Evolutionary conservation across 345 rosid genomes (phyloP).

Genomic region (Schrenkiella parvula): DNA sequence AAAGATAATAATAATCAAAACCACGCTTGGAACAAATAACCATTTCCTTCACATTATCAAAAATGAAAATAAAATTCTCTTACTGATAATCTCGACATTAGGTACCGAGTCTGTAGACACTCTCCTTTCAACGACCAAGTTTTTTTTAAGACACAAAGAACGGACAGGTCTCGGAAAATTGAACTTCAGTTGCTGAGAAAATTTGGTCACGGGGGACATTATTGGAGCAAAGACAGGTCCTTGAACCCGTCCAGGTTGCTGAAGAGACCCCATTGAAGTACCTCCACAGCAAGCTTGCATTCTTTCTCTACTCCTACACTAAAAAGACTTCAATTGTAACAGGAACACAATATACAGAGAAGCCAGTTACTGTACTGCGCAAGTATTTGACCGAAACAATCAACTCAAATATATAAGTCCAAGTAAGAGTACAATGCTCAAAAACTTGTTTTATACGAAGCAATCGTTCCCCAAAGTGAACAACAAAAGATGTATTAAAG

Average conservation of each 20-base stretch:
- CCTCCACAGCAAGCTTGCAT: conserved; percentile 61
- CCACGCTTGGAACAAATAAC: background rate
- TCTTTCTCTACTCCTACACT: background rate
- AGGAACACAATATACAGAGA: background rate
- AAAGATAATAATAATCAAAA: background rate
- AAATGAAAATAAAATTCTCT: background rate
- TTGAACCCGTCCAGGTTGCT: conserved; percentile 46
- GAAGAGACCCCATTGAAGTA: conserved; percentile 54
- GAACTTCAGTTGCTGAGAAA: conserved; percentile 42
- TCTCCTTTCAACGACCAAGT: conserved; percentile 48
- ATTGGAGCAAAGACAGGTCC: conserved; percentile 32
- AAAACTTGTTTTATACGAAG: too few species aligned
- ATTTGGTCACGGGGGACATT: conserved; percentile 32
- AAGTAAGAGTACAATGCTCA: background rate
- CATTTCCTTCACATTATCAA: background rate
- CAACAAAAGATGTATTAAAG: too few species aligned
- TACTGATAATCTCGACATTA: conserved; percentile 49
- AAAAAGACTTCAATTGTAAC: background rate
- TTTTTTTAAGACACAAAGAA: conserved; percentile 40
- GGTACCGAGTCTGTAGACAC: conserved; percentile 54
- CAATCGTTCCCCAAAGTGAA: too few species aligned
- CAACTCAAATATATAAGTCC: background rate
- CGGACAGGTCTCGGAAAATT: conserved; percentile 38
- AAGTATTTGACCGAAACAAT: background rate
- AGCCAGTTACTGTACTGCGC: background rate